A percentile compares a stretch with the other conserved stretches of the same genome.
Evolutionary conservation across 2,329 filamentous ascomycete genomes (phyloP).

Genomic region (Trichoderma guizhouense): DNA sequence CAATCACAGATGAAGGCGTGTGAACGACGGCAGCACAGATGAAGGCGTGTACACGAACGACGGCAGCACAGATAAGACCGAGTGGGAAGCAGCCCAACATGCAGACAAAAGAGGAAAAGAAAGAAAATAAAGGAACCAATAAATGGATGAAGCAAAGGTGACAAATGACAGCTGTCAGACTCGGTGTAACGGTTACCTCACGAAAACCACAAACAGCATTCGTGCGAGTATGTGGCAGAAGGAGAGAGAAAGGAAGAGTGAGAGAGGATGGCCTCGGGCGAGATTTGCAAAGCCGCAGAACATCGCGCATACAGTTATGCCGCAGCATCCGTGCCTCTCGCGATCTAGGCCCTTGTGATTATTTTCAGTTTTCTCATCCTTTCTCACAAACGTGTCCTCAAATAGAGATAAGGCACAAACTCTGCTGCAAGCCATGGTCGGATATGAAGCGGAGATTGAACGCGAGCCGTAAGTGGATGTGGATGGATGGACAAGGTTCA

Average conservation of each 20-base stretch:
- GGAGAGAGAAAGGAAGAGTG: background rate
- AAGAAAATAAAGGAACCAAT: background rate
- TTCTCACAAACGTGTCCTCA: background rate
- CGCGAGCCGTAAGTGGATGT: background rate
- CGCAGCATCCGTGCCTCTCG: background rate
- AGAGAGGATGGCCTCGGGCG: background rate
- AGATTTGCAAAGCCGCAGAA: background rate
- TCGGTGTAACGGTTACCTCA: constrained; percentile 12
- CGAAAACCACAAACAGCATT: background rate
- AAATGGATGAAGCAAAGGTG: background rate
- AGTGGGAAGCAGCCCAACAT: background rate
- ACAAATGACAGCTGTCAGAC: constrained; percentile 12
- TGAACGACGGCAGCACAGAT: background rate
- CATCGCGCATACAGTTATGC: background rate
- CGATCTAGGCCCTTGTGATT: background rate
- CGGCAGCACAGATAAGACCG: background rate
- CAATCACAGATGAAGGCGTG: background rate
- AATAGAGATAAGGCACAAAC: background rate
- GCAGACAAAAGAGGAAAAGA: background rate
- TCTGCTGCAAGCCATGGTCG: background rate
- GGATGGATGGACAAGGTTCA: background rate
- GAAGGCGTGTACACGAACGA: background rate
- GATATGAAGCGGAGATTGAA: constrained; percentile 11
- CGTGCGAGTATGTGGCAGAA: background rate
- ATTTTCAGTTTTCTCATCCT: background rate